phyloP scores from a whole-genome alignment of 2,329 filamentous ascomycete genomes.

The Xylariaceae sp. region DNA sequence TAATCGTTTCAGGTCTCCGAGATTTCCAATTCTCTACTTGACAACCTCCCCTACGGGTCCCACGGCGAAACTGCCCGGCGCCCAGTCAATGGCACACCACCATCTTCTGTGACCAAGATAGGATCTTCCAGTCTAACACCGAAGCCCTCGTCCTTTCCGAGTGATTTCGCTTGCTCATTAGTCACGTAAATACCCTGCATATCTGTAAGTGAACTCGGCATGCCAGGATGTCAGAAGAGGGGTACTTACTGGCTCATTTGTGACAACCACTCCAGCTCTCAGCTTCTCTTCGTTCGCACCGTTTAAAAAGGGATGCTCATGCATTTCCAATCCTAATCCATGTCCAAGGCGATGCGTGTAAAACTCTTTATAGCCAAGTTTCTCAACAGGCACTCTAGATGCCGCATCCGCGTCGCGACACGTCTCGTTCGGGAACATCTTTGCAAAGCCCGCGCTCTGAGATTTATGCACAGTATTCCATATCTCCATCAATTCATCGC shows the following conservation, averaged over 20 bases:
- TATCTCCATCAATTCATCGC: constrained; percentile 25
- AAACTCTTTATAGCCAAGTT: constrained; percentile 25
- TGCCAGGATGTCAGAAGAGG: neutral
- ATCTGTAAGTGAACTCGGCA: neutral
- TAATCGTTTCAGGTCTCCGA: too few relatives aligned
- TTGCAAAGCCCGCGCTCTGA: constrained; percentile 26
- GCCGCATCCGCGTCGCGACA: constrained; percentile 29
- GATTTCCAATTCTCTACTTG: too few relatives aligned
- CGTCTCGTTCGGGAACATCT: constrained; percentile 27
- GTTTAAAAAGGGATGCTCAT: constrained; percentile 32
- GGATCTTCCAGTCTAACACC: constrained; percentile 31
- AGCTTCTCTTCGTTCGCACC: constrained; percentile 30
- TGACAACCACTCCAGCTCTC: constrained; percentile 24
- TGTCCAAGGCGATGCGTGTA: constrained; percentile 31
- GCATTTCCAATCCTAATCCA: constrained; percentile 29
- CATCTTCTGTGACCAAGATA: constrained; percentile 27
- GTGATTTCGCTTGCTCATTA: constrained; percentile 25
- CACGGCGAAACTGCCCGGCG: constrained; percentile 29
- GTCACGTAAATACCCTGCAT: constrained; percentile 31
- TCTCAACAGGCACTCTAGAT: constrained; percentile 24
- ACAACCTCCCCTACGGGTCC: constrained; percentile 17
- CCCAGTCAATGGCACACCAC: constrained; percentile 28
- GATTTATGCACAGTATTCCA: constrained; percentile 26
- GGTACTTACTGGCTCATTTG: constrained; percentile 29
- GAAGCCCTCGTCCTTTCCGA: constrained; percentile 26